Evolutionary conservation across 2,329 filamentous ascomycete genomes (phyloP).

Genomic region (Nigrospora oryzae): DNA sequence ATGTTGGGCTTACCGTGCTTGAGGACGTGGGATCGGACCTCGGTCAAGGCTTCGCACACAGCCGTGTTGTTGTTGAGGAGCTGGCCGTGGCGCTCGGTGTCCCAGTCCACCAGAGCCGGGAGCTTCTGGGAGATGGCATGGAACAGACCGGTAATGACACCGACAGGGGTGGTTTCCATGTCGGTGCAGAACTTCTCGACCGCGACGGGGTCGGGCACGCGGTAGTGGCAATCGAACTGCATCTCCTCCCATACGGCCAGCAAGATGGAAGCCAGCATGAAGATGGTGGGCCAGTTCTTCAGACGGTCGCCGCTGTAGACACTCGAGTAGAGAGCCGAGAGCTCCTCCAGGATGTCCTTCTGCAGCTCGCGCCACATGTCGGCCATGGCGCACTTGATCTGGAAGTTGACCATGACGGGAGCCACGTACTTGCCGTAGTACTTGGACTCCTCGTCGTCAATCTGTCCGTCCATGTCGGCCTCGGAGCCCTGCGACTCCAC

Average conservation of each 20-base stretch:
- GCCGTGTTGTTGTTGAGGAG: constrained; percentile 84
- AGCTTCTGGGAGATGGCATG: constrained; percentile 97
- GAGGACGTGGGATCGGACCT: constrained; percentile 84
- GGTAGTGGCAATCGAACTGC: constrained; percentile 97
- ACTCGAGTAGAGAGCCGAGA: constrained; percentile 88
- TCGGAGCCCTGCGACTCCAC: constrained; percentile 83
- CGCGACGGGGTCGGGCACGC: constrained; percentile 72
- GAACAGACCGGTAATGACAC: constrained; percentile 94
- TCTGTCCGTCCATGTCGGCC: constrained; percentile 68
- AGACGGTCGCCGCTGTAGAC: constrained; percentile 96
- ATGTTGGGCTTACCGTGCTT: constrained; percentile 69
- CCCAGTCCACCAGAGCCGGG: constrained; percentile 88
- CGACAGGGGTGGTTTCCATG: constrained; percentile 93
- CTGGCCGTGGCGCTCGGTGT: constrained; percentile 83
- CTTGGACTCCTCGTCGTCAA: constrained; percentile 78
- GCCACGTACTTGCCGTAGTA: constrained; percentile 86
- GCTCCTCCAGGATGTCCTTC: constrained; percentile 90
- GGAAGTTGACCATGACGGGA: constrained; percentile 99
- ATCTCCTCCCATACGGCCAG: constrained; percentile 97
- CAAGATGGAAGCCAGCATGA: constrained; percentile 90
- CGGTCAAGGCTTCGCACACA: constrained; percentile 92
- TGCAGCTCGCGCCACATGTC: constrained; percentile 98
- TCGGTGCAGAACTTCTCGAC: constrained; percentile 94
- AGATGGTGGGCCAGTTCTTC: constrained; percentile 98
- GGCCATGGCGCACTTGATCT: constrained; percentile 94